Percentiles rank a stretch among this genome's conserved stretches.
These are phyloP conservation scores for Scedosporium boydii DNA, from an alignment of 2,329 filamentous ascomycete species.

Conservation along the genomic window DNA sequence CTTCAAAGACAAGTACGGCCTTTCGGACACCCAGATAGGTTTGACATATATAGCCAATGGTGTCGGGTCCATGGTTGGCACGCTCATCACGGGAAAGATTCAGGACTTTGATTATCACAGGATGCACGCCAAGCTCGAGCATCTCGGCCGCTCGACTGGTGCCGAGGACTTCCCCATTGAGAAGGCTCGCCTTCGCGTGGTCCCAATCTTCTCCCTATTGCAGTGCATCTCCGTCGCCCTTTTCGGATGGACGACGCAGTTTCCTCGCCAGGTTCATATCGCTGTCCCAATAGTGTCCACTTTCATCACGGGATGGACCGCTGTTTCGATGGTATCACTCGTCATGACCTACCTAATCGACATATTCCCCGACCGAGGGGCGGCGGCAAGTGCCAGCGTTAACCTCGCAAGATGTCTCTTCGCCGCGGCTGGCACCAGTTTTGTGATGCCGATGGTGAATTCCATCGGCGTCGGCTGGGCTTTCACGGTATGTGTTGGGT, in stretches of 20 bases:
- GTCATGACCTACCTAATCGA: conserved; percentile 45
- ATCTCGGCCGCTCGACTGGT: background rate
- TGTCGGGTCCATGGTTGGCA: conserved; percentile 19
- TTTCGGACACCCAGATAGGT: conserved; percentile 21
- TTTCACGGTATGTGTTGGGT: conserved; percentile 34
- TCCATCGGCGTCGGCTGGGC: conserved; percentile 33
- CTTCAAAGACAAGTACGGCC: conserved; percentile 17
- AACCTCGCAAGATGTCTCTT: conserved; percentile 43
- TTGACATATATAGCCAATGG: conserved; percentile 22
- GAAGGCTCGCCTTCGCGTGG: conserved; percentile 37
- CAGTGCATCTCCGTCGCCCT: conserved; percentile 36
- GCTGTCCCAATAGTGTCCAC: conserved; percentile 38
- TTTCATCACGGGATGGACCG: conserved; percentile 42
- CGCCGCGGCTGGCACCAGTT: conserved; percentile 39
- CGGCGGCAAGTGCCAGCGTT: conserved; percentile 40
- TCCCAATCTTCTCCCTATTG: conserved; percentile 32
- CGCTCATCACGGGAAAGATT: conserved; percentile 17
- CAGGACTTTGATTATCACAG: conserved; percentile 18
- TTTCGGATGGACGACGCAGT: conserved; percentile 45
- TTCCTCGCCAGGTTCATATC: conserved; percentile 30
- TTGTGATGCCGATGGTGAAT: conserved; percentile 38
- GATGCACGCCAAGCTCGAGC: background rate
- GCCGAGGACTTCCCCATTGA: conserved; percentile 35
- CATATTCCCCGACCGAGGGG: conserved; percentile 37
- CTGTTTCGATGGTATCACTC: conserved; percentile 35